Base-by-base conservation (phyloP, 495 filamentous ascomycete genomes). In the Annulohypoxylon stygium region DNA sequence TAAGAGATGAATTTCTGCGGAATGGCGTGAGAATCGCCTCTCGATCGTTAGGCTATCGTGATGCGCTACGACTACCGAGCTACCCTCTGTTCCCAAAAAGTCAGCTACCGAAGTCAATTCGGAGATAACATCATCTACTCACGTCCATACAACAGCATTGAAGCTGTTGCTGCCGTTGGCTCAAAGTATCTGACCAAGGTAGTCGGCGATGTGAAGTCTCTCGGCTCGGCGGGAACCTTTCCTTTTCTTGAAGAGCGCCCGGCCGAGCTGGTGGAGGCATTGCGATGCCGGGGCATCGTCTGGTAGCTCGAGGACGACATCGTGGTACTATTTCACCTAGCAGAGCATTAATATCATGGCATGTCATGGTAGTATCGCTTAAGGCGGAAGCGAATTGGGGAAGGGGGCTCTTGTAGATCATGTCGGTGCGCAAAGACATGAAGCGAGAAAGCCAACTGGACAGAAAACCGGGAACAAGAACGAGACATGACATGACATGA, bases 21-120 rank as follows among this genome's bases (percentile, higher is more conserved):
- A 87, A 81, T 99, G 96, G 61, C 89, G 87, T 16, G 92, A 89
- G 79, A 98, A 99, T 4, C 92, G 87, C 50, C 95, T 88, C 74
- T 98, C 97, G 67, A 98, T 89, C 41, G 92, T 93, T 45, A 98
- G 81, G 10, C 92, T 97, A 79, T 99, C 97, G 81, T 98, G 93
- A 71, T 97, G 93, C 26, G 93, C 86, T 76, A 93, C 95, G 14
- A 96, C 83, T 58, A 98, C 89, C 25, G 88, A 85, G 63, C 87
- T 90, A 18, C 92, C 91, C 78, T 97, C 77, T 54, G 50, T 79
- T 62, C 58, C 30, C 51, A 54, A 60, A 10, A 26, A 64, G 53
- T 75, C 12, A 75, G 67, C 47, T 12, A 59, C 16, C 36, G 10
- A 5, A 63, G 14, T 47, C 57, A 16, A 43, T 51, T 16, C 45